Evolutionary conservation across 1,139 yeast species (phyloP).

Genomic region (Geotrichum klebahnii): DNA sequence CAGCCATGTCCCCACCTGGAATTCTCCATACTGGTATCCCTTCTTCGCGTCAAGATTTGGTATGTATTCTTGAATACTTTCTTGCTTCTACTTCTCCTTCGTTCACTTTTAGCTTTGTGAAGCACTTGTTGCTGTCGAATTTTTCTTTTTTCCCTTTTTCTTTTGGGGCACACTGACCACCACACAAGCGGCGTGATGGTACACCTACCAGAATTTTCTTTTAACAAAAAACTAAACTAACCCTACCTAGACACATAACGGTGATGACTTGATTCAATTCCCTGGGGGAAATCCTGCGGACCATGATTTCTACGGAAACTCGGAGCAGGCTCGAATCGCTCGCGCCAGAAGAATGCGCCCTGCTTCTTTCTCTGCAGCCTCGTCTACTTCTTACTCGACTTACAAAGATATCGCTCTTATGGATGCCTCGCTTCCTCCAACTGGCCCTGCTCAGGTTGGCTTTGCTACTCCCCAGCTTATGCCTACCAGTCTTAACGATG

Average conservation of each 20-base stretch:
- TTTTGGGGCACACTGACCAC: no score
- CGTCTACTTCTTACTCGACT: conserved; percentile 64
- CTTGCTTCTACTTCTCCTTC: neutral
- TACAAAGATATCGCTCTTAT: conserved; percentile 42
- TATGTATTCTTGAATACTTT: neutral
- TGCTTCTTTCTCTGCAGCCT: conserved; percentile 78
- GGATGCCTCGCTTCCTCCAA: conserved; percentile 34
- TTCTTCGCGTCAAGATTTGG: no score
- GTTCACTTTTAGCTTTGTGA: neutral
- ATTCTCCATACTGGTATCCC: no score
- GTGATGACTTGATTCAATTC: no score
- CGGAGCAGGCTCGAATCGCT: neutral
- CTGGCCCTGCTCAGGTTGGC: conserved; percentile 60
- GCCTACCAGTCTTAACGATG: conserved; percentile 35
- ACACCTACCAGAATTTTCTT: no score
- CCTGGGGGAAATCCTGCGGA: conserved; percentile 14
- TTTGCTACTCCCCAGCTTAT: conserved; percentile 74
- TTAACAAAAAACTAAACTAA: neutral
- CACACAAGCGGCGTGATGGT: no score
- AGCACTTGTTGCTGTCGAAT: no score
- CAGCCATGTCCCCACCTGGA: conserved; percentile 3
- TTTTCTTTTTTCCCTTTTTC: no score
- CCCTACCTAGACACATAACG: no score
- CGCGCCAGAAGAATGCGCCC: conserved; percentile 45
- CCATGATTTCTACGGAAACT: conserved; percentile 17